Conservation (phyloP, 352 stramenopile genomes). For the Phytopythium chamaehyphon region DNA sequence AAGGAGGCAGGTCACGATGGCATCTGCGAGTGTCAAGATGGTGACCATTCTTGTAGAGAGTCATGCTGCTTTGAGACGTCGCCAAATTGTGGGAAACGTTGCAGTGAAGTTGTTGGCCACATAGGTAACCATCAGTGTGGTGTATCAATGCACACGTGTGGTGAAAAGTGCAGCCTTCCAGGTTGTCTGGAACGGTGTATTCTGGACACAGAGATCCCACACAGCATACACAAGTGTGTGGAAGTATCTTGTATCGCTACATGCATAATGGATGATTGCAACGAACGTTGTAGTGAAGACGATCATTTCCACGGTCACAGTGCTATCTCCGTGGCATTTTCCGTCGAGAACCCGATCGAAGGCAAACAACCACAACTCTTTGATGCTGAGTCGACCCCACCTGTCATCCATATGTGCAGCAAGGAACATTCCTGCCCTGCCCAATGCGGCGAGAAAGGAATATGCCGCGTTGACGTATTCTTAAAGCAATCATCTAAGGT, state of each 20-base stretch:
- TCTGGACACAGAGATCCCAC: conserved; percentile 41
- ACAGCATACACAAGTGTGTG: conserved; percentile 61
- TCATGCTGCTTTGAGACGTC: conserved; percentile 38
- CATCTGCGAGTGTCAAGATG: conserved; percentile 51
- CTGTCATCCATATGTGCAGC: conserved; percentile 59
- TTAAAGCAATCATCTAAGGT: conserved; percentile 67
- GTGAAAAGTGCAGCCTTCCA: conserved; percentile 35
- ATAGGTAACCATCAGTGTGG: conserved; percentile 43
- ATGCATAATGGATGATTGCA: conserved; percentile 63
- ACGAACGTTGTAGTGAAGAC: conserved; percentile 31
- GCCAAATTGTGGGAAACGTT: conserved; percentile 53
- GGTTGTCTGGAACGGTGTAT: conserved; percentile 45
- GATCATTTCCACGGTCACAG: conserved; percentile 72
- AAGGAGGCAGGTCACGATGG: conserved; percentile 65
- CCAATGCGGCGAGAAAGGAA: conserved; percentile 50
- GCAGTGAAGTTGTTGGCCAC: conserved; percentile 43
- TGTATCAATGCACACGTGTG: conserved; percentile 53
- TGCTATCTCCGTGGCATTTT: conserved; percentile 44
- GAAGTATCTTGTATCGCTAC: conserved; percentile 46
- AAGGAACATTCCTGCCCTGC: conserved; percentile 50
- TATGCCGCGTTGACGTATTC: conserved; percentile 69
- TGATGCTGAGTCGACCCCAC: conserved; percentile 33
- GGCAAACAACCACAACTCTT: conserved; percentile 18
- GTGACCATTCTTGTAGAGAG: conserved; percentile 59
- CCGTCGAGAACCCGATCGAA: conserved; percentile 30